Base-by-base conservation (phyloP, 1,284 basidiomycete genomes). In the Paramarasmius palmivorus region DNA sequence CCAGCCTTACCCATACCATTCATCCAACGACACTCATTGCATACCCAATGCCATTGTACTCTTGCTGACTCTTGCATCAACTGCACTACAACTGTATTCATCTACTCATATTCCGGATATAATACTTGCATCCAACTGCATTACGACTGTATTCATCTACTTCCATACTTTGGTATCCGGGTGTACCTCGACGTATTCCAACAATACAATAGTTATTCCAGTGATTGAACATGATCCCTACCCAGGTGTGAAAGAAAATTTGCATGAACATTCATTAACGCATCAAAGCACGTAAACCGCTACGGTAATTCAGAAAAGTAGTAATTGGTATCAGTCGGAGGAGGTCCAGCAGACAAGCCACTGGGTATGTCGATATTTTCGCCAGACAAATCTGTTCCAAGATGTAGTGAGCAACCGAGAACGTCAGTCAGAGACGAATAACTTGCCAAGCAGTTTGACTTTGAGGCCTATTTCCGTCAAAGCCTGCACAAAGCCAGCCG, bases 391-490 rank as follows among this genome's bases (percentile, higher is more conserved):
- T 96, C 94, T 92, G 45, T 46, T 35, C 23, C 52, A 54, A 36
- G 40, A 50, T 59, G 17, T 62, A 34, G 14, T 23, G 23, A 19
- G 45, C 42, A 12, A 39, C 6, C 51, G 40, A 17, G 29, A 23
- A 37, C 29, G 35, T 14, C 23, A 19, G 44, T 32, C 29, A 37
- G 6, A 53, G 22, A 49, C 20, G 15, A n/a, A 17, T 4, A 55
- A 76, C 88, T 50, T 63, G 91, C 90, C 89, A 44, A 96, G 76
- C 61, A 98, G 73, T 69, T 96, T 93, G 64, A 98, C 92, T 75
- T 96, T 96, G 56, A 98, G 73, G 2, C 93, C 95, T 61, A 98
- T 92, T 65, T 98, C 95, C 12, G 95, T 96, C 63, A 98, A 74
- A 12, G 86, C 84, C 62, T 90, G 82, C 5, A 95, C 88, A 64